Conservation (phyloP, 257 asterid genomes). For the Linderniella brevidens region DNA sequence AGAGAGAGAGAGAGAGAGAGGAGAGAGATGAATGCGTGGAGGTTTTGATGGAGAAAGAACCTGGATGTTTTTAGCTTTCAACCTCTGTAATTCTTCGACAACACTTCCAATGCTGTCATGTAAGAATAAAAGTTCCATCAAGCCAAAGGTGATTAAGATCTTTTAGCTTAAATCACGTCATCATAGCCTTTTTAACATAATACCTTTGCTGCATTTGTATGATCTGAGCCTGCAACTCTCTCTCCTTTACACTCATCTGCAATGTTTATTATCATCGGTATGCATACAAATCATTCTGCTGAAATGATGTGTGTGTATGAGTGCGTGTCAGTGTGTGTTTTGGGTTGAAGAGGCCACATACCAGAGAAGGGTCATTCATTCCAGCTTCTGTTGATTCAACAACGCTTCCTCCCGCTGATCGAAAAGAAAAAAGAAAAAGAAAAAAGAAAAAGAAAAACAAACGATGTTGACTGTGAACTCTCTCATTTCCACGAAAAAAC, state of each 20-base stretch:
- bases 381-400: background rate
- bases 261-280: conserved; percentile 16
- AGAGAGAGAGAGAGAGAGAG: no score
- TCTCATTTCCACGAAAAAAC: background rate
- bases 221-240: conserved; percentile 64
- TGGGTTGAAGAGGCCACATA: background rate
- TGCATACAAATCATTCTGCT: background rate
- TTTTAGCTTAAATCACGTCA: background rate
- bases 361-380: background rate
- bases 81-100: no score
- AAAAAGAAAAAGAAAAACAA: no score
- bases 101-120: no score
- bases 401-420: background rate
- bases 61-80: no score
- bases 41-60: no score
- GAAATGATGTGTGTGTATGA: background rate
- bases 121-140: background rate
- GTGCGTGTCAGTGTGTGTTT: background rate
- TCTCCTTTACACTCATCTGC: conserved; percentile 36
- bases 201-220: conserved; percentile 91
- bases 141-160: background rate
- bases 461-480: background rate
- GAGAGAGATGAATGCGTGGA: no score
- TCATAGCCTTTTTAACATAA: background rate
- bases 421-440: no score